These are phyloP conservation scores for Allium fistulosum DNA, from an alignment of 106 monocot genomes.

Conservation along the genomic window DNA sequence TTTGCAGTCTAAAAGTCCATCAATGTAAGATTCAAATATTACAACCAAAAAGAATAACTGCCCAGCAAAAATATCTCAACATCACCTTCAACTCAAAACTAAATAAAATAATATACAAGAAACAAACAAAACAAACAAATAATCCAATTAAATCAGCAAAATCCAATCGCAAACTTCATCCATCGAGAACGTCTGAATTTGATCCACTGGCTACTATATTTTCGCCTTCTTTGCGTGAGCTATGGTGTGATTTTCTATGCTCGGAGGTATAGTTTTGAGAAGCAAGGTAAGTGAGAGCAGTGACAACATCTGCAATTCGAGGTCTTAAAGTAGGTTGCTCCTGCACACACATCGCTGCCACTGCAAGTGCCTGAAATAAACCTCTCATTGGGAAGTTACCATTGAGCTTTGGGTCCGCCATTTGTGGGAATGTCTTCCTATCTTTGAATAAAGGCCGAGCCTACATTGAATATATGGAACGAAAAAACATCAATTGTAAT, in stretches of 20 bases:
- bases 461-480: not conserved
- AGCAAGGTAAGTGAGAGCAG: constrained; percentile 33
- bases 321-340: constrained; percentile 26
- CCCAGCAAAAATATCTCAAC: not conserved
- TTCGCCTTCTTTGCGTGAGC: no score
- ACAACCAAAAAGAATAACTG: not conserved
- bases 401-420: constrained; percentile 27
- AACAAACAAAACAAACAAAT: constrained; percentile 1
- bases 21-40: no score
- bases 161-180: not conserved
- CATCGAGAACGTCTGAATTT: not conserved
- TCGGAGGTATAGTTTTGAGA: constrained; percentile 13
- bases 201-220: not conserved
- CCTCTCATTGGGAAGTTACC: constrained; percentile 20
- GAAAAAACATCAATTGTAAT: no score
- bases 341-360: constrained; percentile 37
- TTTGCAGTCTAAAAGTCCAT: no score
- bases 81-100: not conserved
- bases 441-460: constrained; percentile 33
- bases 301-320: constrained; percentile 28
- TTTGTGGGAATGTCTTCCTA: constrained; percentile 19
- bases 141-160: not conserved
- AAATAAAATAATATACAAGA: not conserved
- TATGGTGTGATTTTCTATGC: no score
- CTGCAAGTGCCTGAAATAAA: constrained; percentile 27